A percentile compares a stretch with the other conserved stretches of the same genome.
Conservation (phyloP, 768 basidiomycete species). For the Serendipita sp. region DNA sequence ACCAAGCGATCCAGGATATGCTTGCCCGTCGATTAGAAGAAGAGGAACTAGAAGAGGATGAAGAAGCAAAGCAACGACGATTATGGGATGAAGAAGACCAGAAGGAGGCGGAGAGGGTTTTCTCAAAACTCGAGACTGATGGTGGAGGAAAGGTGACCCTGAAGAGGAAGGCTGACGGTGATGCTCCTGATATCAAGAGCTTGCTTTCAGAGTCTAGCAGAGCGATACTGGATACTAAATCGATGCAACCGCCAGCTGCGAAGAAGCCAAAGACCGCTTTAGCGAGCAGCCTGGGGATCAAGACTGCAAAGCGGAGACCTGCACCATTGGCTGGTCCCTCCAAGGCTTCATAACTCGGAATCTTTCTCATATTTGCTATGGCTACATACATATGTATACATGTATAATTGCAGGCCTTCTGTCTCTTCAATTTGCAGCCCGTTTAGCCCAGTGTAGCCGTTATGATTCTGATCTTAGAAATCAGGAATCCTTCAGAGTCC, state of each 20-base stretch:
- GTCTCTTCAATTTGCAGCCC: background rate
- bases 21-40: conserved; percentile 38
- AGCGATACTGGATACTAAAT: conserved; percentile 38
- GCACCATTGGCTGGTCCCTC: background rate
- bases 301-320: conserved; percentile 38
- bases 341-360: background rate
- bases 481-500: no score
- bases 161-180: conserved; percentile 72
- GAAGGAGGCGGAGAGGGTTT: conserved; percentile 69
- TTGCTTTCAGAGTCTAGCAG: conserved; percentile 52
- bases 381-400: background rate
- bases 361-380: background rate
- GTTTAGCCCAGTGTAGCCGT: no score
- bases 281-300: conserved; percentile 59
- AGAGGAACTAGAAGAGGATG: conserved; percentile 55
- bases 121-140: conserved; percentile 43
- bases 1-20: conserved; percentile 44
- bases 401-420: background rate
- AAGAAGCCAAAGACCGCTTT: conserved; percentile 43
- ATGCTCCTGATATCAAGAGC: conserved; percentile 54
- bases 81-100: conserved; percentile 86
- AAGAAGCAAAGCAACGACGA: conserved; percentile 46
- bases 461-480: no score
- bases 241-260: conserved; percentile 18
- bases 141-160: conserved; percentile 36